Evolutionary conservation across 805 yeast species (phyloP).

Genomic region (Starmerella ratchasimensis): DNA sequence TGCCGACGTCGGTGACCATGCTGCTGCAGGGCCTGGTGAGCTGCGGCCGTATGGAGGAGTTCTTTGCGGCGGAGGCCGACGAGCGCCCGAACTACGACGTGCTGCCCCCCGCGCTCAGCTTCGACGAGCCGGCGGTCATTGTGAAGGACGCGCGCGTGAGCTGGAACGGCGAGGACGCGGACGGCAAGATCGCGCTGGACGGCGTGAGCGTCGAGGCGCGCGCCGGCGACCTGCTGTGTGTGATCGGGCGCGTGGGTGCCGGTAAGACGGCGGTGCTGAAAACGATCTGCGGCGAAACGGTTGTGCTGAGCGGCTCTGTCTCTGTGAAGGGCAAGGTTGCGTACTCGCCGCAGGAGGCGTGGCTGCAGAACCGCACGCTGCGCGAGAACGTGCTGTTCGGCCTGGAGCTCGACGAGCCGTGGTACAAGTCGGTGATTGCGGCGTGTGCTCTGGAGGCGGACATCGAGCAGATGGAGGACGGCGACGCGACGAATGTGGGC

Average conservation of each 20-base stretch:
- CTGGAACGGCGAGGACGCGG: slow-evolving; percentile 43
- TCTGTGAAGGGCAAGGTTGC: slow-evolving; percentile 58
- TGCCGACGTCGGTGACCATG: slow-evolving; percentile 77
- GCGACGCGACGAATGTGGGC: slow-evolving; percentile 87
- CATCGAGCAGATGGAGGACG: slow-evolving; percentile 66
- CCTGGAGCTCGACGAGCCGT: slow-evolving; percentile 62
- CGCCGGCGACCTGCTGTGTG: slow-evolving; percentile 65
- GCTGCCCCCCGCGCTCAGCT: slow-evolving; percentile 36
- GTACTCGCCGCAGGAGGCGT: slow-evolving; percentile 75
- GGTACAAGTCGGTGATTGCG: slow-evolving; percentile 63
- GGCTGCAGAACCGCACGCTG: slow-evolving; percentile 86
- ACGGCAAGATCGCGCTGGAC: slow-evolving; percentile 23
- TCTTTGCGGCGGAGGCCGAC: slow-evolving; percentile 56
- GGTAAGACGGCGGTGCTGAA: slow-evolving; percentile 75
- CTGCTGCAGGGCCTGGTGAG: slow-evolving; percentile 64
- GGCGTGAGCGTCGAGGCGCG: slow-evolving; percentile 46
- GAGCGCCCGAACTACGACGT: slow-evolving; percentile 57
- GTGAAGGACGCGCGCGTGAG: slow-evolving; percentile 28
- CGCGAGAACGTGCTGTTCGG: slow-evolving; percentile 87
- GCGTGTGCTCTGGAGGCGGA: slow-evolving; percentile 84
- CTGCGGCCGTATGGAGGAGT: slow-evolving; percentile 47
- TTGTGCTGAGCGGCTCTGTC: slow-evolving; percentile 55
- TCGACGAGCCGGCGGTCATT: slow-evolving; percentile 44
- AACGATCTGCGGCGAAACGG: slow-evolving; percentile 62
- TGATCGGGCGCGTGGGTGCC: slow-evolving; percentile 74